These are phyloP conservation scores for Sorghum bicolor DNA, from an alignment of 176 grass and related monocot genomes.

Conservation along the genomic window DNA sequence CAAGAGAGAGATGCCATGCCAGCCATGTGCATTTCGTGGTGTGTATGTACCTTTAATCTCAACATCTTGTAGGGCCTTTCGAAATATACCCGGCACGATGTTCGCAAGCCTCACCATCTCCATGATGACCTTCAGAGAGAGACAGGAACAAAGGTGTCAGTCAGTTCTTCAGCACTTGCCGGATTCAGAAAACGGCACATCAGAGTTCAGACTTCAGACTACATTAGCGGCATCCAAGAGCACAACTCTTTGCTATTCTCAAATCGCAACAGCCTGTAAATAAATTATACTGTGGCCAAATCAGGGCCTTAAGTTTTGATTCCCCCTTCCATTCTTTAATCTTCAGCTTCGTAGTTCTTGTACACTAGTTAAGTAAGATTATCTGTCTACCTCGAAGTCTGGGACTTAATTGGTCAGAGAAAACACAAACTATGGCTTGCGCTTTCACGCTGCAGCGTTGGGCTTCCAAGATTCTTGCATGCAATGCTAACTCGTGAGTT, in stretches of 20 bases:
- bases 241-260: neutral
- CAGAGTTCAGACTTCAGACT: neutral
- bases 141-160: neutral
- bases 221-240: neutral
- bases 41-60: slow-evolving; percentile 72
- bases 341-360: neutral
- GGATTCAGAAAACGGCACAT: slow-evolving; percentile 16
- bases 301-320: neutral
- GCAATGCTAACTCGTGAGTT: neutral
- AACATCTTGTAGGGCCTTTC: slow-evolving; percentile 66
- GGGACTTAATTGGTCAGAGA: neutral
- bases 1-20: neutral
- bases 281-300: neutral
- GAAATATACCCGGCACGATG: slow-evolving; percentile 80
- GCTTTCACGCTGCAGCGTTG: neutral
- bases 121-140: slow-evolving; percentile 60
- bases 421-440: slow-evolving; percentile 7
- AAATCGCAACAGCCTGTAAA: neutral
- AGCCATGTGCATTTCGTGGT: slow-evolving; percentile 9
- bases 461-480: slow-evolving; percentile 30
- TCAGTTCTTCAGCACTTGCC: slow-evolving; percentile 8
- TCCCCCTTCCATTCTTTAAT: neutral
- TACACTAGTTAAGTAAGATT: neutral
- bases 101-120: slow-evolving; percentile 78
- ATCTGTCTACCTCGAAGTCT: slow-evolving; percentile 25